Evolutionary conservation across 306 rosid species (phyloP).

Genomic region (Medicago ruthenica): DNA sequence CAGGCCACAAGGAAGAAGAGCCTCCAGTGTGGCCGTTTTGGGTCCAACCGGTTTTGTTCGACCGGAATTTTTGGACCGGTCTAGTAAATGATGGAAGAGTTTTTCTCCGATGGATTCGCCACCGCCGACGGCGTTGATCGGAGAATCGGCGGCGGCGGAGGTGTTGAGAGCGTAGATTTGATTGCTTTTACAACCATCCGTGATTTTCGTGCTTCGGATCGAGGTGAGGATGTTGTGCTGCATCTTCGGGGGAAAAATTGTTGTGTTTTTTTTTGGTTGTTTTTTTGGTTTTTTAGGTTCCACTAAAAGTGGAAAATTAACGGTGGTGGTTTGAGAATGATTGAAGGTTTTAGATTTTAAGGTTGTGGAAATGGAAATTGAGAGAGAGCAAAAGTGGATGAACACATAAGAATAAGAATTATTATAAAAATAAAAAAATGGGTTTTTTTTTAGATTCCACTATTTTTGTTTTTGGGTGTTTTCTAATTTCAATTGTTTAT

Average conservation of each 20-base stretch:
- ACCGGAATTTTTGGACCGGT: constrained; percentile 50
- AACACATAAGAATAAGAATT: not conserved
- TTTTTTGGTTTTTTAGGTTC: not conserved
- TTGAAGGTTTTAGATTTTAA: constrained; percentile 19
- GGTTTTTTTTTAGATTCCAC: constrained; percentile 1
- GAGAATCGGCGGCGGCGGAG: constrained; percentile 28
- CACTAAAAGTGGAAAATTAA: constrained; percentile 15
- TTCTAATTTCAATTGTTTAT: too few relatives aligned
- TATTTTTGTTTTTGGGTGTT: not conserved
- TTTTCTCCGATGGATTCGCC: constrained; percentile 54
- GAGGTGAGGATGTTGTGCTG: constrained; percentile 69
- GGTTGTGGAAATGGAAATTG: not conserved
- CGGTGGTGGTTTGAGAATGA: constrained; percentile 8
- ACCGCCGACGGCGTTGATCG: not conserved
- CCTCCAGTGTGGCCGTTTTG: constrained; percentile 42
- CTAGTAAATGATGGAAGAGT: constrained; percentile 59
- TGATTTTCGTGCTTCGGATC: constrained; percentile 79
- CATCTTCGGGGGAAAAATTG: constrained; percentile 48
- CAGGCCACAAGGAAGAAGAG: constrained; percentile 67
- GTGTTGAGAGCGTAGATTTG: constrained; percentile 73
- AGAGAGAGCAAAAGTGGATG: constrained; percentile 16
- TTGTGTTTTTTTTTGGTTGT: not conserved
- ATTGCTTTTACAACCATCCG: constrained; percentile 78
- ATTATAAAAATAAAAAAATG: not conserved
- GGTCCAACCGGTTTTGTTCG: constrained; percentile 58